Percentiles rank a stretch among this genome's conserved stretches.
Evolutionary conservation across 306 rosid genomes (phyloP).

Genomic region (Castanospermum australe): DNA sequence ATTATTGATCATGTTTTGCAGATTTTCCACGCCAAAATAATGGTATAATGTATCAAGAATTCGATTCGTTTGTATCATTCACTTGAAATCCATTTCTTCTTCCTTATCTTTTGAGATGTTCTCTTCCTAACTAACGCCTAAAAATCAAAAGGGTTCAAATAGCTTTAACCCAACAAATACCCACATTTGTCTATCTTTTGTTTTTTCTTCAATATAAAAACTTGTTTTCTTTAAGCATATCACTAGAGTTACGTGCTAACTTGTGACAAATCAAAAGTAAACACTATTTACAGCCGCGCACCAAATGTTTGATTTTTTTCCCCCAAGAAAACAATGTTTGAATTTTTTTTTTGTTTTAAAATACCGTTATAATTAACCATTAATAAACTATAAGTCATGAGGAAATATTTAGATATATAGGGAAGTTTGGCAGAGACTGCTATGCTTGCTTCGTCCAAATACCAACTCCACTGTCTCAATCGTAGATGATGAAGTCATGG

Average conservation of each 20-base stretch:
- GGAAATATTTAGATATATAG: too few relatives aligned
- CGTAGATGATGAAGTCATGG: conserved; percentile 42
- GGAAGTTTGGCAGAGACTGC: not conserved
- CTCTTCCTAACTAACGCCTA: not conserved
- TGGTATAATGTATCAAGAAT: not conserved
- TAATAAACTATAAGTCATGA: not conserved
- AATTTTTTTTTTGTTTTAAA: not conserved
- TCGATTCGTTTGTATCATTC: not conserved
- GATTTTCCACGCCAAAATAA: not conserved
- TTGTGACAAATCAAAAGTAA: too few relatives aligned
- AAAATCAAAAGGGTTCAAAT: conserved; percentile 12
- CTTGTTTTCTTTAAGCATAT: not conserved
- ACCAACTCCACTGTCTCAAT: conserved; percentile 40
- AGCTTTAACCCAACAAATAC: not conserved
- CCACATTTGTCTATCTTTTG: not conserved
- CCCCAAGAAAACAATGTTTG: not conserved
- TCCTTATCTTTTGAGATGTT: conserved; percentile 18
- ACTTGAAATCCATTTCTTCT: not conserved
- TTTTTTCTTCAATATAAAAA: not conserved
- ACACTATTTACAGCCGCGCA: too few relatives aligned
- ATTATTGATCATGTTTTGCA: conserved; percentile 10
- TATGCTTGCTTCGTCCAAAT: conserved; percentile 18
- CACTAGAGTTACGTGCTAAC: too few relatives aligned
- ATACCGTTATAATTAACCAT: not conserved
- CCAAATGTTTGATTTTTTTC: not conserved